phyloP scores from a whole-genome alignment of 495 filamentous ascomycete genomes.

The Xylaria curta region DNA sequence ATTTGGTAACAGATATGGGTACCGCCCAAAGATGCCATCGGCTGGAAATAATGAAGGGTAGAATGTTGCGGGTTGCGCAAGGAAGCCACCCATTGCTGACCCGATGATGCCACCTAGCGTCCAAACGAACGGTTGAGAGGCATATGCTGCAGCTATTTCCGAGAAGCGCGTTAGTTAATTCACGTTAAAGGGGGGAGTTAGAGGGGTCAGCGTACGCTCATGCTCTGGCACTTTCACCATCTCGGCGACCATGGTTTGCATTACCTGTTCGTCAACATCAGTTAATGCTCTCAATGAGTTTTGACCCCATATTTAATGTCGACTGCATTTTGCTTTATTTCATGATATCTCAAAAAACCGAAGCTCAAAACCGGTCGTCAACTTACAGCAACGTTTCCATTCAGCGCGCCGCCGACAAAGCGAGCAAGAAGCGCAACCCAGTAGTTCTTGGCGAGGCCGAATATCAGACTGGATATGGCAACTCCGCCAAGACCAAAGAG shows the following conservation, averaged over 20 bases:
- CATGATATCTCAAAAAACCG: neutral
- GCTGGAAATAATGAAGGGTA: constrained; percentile 73
- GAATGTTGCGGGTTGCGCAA: constrained; percentile 77
- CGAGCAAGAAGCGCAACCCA: constrained; percentile 78
- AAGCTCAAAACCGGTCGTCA: neutral
- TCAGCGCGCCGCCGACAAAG: constrained; percentile 81
- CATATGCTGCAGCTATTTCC: constrained; percentile 72
- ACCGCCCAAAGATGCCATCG: constrained; percentile 74
- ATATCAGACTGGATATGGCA: constrained; percentile 83
- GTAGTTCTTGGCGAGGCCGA: constrained; percentile 80
- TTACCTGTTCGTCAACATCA: constrained; percentile 50
- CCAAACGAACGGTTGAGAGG: constrained; percentile 93
- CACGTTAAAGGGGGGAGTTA: neutral
- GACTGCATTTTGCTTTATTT: neutral
- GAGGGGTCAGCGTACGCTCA: constrained; percentile 61
- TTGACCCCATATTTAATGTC: neutral
- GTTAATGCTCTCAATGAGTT: neutral
- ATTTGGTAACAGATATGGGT: constrained; percentile 86
- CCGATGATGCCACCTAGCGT: constrained; percentile 84
- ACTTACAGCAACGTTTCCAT: constrained; percentile 63
- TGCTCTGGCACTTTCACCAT: constrained; percentile 84
- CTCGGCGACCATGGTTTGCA: constrained; percentile 90
- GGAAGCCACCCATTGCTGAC: constrained; percentile 77
- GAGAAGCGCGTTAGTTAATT: constrained; percentile 26
- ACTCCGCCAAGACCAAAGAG: constrained; percentile 82